These are phyloP conservation scores for Cryptococcus sp. DNA, from an alignment of 1,284 basidiomycete genomes.

Conservation along the genomic window DNA sequence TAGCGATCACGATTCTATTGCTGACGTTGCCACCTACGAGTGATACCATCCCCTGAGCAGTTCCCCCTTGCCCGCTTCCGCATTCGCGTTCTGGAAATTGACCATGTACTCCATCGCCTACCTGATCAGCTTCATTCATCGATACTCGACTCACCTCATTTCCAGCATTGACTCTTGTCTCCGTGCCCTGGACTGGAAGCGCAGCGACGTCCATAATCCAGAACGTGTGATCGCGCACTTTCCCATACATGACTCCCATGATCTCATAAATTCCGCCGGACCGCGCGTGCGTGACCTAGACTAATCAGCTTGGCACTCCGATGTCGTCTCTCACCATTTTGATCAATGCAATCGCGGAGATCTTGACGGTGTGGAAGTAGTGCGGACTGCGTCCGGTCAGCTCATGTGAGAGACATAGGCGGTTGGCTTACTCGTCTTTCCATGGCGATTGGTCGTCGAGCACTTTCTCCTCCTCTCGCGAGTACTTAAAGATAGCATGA, in stretches of 20 bases:
- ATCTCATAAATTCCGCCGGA: slow-evolving; percentile 98
- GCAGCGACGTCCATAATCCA: slow-evolving; percentile 97
- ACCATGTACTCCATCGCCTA: slow-evolving; percentile 97
- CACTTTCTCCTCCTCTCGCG: slow-evolving; percentile 68
- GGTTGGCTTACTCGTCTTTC: slow-evolving; percentile 71
- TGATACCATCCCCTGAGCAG: slow-evolving; percentile 99
- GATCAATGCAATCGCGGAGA: slow-evolving; percentile 91
- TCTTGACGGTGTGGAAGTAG: slow-evolving; percentile 91
- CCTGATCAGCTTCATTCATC: background rate
- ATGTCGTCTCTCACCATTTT: slow-evolving; percentile 75
- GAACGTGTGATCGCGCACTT: slow-evolving; percentile 80
- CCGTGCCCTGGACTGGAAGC: slow-evolving; percentile 96
- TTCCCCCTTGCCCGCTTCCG: slow-evolving; percentile 77
- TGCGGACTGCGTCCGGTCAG: slow-evolving; percentile 64
- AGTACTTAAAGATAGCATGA: slow-evolving; percentile 80
- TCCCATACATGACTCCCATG: slow-evolving; percentile 99
- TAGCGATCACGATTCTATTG: background rate
- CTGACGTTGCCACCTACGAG: slow-evolving; percentile 56
- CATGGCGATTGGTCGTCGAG: slow-evolving; percentile 78
- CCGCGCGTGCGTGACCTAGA: slow-evolving; percentile 91
- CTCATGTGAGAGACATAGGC: background rate
- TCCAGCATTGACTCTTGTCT: slow-evolving; percentile 95
- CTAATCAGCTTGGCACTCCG: too few relatives aligned
- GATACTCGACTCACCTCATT: slow-evolving; percentile 61
- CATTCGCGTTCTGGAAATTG: slow-evolving; percentile 77